Conservation (phyloP, 2,329 filamentous ascomycete species). For the Fusarium buharicum region DNA sequence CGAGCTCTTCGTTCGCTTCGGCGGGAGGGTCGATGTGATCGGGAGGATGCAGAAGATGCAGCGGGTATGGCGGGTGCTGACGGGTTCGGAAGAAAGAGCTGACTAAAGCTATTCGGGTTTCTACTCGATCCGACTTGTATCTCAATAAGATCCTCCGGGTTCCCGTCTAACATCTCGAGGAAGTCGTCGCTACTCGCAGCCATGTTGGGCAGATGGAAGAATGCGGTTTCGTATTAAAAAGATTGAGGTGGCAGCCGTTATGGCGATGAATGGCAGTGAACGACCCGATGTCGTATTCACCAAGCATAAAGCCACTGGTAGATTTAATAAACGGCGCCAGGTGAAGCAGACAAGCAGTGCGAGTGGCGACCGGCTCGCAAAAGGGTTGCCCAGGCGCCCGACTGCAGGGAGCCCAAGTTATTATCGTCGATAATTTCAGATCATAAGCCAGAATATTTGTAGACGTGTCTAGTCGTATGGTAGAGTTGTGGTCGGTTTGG, state of each 20-base stretch:
- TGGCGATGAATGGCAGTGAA: neutral
- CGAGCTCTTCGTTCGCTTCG: constrained; percentile 14
- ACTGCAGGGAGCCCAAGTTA: constrained; percentile 9
- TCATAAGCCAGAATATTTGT: constrained; percentile 5
- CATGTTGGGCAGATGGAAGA: constrained; percentile 26
- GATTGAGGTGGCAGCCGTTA: neutral
- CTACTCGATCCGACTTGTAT: constrained; percentile 14
- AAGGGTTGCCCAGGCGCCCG: constrained; percentile 17
- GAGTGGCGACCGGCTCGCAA: constrained; percentile 26
- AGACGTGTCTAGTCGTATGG: constrained; percentile 4
- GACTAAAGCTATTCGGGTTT: neutral
- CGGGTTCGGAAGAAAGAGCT: constrained; percentile 35
- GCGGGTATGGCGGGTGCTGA: constrained; percentile 23
- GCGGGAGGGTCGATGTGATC: constrained; percentile 7
- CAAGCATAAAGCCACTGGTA: constrained; percentile 20
- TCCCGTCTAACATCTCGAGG: constrained; percentile 36
- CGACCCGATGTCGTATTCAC: constrained; percentile 6
- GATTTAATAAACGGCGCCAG: constrained; percentile 5
- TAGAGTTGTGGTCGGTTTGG: constrained; percentile 1
- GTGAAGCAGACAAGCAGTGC: constrained; percentile 8
- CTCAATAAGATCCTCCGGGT: constrained; percentile 28
- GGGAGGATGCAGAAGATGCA: constrained; percentile 9
- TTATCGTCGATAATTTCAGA: constrained; percentile 3
- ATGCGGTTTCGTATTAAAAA: neutral
- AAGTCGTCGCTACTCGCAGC: constrained; percentile 30